Percentiles rank a stretch among this genome's conserved stretches.
Conservation (phyloP, 108 stramenopile species). For the Cyclostephanos invisitatus region DNA sequence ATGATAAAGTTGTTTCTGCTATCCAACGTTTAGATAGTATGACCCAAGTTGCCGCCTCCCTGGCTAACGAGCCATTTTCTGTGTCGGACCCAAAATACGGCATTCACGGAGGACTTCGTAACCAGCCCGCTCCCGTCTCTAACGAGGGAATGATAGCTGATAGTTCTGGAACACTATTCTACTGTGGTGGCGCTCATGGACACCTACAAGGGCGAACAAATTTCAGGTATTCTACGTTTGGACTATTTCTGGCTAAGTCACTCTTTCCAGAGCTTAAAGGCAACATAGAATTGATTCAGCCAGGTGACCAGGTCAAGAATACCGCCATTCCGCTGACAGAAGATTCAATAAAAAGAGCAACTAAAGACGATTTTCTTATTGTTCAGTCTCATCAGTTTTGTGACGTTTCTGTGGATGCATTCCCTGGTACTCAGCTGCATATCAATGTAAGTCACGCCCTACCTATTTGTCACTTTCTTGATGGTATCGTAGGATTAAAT, state of each 20-base stretch:
- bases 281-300: background rate
- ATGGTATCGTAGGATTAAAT: background rate
- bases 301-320: conserved; percentile 9
- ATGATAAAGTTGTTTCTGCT: conserved; percentile 15
- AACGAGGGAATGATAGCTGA: background rate
- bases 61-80: conserved; percentile 20
- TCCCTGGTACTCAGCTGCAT: conserved; percentile 37
- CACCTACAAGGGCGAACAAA: conserved; percentile 6
- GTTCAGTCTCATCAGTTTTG: conserved; percentile 44
- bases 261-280: conserved; percentile 34
- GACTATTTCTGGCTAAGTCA: conserved; percentile 27
- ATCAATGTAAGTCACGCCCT: conserved; percentile 24
- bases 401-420: conserved; percentile 17
- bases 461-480: background rate
- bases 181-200: conserved; percentile 36
- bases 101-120: conserved; percentile 23
- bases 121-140: background rate
- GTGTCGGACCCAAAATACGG: conserved; percentile 36
- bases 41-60: conserved; percentile 19
- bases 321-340: conserved; percentile 33
- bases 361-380: conserved; percentile 29
- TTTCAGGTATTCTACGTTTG: conserved; percentile 35
- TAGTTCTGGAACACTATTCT: conserved; percentile 19
- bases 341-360: conserved; percentile 17
- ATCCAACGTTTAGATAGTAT: conserved; percentile 31